Evolutionary conservation across 2,329 filamentous ascomycete genomes (phyloP).

Genomic region (Onygenales sp.): DNA sequence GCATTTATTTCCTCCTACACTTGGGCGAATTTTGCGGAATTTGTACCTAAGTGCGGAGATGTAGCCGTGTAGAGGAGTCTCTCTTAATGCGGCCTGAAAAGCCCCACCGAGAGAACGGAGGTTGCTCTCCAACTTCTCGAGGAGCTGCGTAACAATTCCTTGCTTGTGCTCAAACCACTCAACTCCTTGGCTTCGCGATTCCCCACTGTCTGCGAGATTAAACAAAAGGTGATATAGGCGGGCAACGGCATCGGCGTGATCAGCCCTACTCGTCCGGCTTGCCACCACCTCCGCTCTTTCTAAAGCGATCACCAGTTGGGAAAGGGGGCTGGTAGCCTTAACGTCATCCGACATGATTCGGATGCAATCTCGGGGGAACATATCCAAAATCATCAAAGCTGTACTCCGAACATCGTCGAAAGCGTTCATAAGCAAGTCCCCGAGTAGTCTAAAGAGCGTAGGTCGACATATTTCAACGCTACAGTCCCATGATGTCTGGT

Average conservation of each 20-base stretch:
- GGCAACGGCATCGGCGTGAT: conserved; percentile 86
- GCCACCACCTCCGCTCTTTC: conserved; percentile 28
- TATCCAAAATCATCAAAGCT: conserved; percentile 37
- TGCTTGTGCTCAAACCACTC: conserved; percentile 30
- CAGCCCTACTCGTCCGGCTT: conserved; percentile 63
- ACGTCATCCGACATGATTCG: conserved; percentile 15
- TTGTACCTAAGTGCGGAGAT: conserved; percentile 56
- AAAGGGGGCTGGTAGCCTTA: neutral
- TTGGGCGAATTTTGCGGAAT: neutral
- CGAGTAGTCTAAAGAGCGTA: conserved; percentile 44
- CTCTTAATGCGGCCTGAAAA: conserved; percentile 56
- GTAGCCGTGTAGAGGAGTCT: conserved; percentile 59
- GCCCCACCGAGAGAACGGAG: conserved; percentile 54
- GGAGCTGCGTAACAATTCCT: conserved; percentile 47
- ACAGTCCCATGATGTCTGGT: conserved; percentile 42
- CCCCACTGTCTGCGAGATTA: conserved; percentile 40
- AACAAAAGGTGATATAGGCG: conserved; percentile 64
- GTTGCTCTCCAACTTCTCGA: conserved; percentile 55
- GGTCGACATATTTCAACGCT: conserved; percentile 34
- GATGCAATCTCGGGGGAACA: conserved; percentile 25
- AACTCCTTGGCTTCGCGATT: conserved; percentile 7
- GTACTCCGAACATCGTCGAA: conserved; percentile 78
- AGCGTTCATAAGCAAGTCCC: conserved; percentile 76
- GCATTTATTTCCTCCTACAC: conserved; percentile 1
- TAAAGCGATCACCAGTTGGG: conserved; percentile 23